Base-by-base conservation (phyloP, 1,284 basidiomycete genomes). In the Ustilago nuda region DNA sequence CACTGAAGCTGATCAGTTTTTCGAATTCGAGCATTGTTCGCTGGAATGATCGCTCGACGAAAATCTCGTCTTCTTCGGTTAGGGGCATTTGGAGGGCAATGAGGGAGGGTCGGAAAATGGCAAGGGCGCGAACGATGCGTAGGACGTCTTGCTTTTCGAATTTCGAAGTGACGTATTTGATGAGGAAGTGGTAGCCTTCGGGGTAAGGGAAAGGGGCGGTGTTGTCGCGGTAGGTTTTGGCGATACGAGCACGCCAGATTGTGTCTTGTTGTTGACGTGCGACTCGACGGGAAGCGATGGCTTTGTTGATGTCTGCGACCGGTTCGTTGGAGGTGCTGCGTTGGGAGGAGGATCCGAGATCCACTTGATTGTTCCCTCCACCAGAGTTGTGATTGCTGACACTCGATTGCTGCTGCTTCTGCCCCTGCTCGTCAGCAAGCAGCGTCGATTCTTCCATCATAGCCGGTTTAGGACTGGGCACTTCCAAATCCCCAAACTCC, bases 91-190 rank as follows among this genome's bases (percentile, higher is more conserved):
- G 95, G 58, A 98, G 88, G 8, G 96, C 95, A 82, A 99, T 98
- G 66, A 98, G 89, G 62, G 93, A 95, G 9, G 96, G 96, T 57
- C 96, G 90, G 86, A 95, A 96, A 55, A 97, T 94, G 41, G 96
- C 94, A 58, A 99, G 89, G 17, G 95, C 94, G 50, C 94, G 92
- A 30, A 98, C 95, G 77, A 99, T 92, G 61, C 94, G 93, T 51
- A 99, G 87, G 65, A 96, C 94, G 81, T 98, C 95, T 83, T 93
- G 92, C 88, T 98, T 97, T 83, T 96, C 94, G 87, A 97, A 98
- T 76, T 93, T 95, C 87, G 78, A 78, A 75, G 83, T 85, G 19
- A 76, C 81, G 67, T 84, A 83, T 56, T 85, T 85, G 64, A 85
- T 70, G 32, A 85, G 66, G 55, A 85, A 84, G 48, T 85, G 84